phyloP scores from a whole-genome alignment of 306 rosid species.

The Spatholobus suberectus region DNA sequence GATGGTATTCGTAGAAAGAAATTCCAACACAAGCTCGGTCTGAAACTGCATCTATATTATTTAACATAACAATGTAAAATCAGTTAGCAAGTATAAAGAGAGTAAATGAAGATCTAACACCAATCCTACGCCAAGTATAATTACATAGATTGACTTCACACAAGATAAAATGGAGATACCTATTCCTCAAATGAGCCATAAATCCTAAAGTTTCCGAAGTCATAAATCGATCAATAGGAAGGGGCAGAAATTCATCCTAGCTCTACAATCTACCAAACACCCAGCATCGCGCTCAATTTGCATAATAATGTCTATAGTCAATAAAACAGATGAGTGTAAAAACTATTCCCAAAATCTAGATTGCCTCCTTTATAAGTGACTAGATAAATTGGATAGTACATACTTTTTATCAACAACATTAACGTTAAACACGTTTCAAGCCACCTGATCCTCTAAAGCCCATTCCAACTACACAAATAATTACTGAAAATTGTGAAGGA shows the following conservation, averaged over 20 bases:
- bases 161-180: conserved; percentile 53
- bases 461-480: conserved; percentile 11
- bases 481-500: conserved; percentile 23
- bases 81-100: conserved; percentile 7
- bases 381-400: not conserved
- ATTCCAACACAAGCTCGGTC: conserved; percentile 90
- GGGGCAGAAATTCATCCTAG: conserved; percentile 85
- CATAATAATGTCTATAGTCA: conserved; percentile 35
- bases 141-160: not conserved
- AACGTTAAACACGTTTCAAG: not conserved
- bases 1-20: conserved; percentile 88
- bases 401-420: not conserved
- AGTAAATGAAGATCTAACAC: conserved; percentile 11
- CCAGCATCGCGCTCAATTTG: conserved; percentile 94
- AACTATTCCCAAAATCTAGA: not conserved
- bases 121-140: not conserved
- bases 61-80: conserved; percentile 34
- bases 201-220: conserved; percentile 84
- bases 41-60: conserved; percentile 93
- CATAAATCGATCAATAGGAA: conserved; percentile 96
- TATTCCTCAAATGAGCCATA: conserved; percentile 92
- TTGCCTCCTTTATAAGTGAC: not conserved
- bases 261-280: conserved; percentile 86
- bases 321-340: not conserved
- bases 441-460: conserved; percentile 31